phyloP scores from a whole-genome alignment of 148 eudicot species.

The Nyssa sinensis region DNA sequence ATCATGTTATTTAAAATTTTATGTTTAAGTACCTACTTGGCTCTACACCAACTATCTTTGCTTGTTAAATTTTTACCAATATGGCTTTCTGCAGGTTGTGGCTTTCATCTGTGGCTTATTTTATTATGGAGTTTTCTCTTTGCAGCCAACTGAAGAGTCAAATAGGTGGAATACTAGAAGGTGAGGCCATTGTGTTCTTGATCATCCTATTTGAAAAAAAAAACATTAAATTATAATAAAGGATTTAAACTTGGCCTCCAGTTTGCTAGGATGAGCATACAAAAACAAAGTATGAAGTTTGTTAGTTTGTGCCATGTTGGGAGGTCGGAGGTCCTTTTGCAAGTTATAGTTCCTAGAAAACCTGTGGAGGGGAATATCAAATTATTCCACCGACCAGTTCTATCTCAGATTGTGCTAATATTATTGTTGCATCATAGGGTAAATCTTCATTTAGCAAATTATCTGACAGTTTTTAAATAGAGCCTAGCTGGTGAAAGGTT shows the following conservation, averaged over 20 bases:
- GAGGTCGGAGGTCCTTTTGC: neutral
- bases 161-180: conserved; percentile 43
- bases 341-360: neutral
- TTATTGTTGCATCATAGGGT: no score
- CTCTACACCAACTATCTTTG: conserved; percentile 1
- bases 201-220: no score
- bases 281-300: no score
- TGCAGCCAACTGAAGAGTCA: conserved; percentile 32
- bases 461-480: no score
- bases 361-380: neutral
- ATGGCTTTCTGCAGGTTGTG: conserved; percentile 48
- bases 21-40: no score
- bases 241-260: no score
- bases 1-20: neutral
- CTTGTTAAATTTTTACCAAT: conserved; percentile 6
- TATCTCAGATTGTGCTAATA: no score
- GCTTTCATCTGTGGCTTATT: conserved; percentile 59
- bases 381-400: neutral
- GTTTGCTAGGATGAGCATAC: no score
- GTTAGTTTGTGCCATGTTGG: neutral
- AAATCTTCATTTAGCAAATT: no score
- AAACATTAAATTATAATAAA: neutral
- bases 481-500: no score
- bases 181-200: conserved; percentile 38
- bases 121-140: conserved; percentile 38